Base-by-base conservation (phyloP, 2,329 filamentous ascomycete species). In the Botrytis sinoallii region DNA sequence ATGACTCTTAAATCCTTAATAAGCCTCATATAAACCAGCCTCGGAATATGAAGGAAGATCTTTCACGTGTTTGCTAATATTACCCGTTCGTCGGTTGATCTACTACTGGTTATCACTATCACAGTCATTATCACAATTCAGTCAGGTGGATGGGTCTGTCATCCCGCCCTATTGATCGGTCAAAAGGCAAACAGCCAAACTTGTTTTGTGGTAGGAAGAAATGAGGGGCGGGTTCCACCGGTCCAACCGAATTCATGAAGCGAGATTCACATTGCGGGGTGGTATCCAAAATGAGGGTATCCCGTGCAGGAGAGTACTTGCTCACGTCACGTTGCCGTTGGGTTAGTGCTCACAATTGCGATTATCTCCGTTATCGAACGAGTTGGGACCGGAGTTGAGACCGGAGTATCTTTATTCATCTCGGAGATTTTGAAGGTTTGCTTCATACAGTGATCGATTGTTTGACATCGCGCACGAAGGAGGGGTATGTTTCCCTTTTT, bases 111-210 rank as follows among this genome's bases (percentile, higher is more conserved):
- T 32, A 68, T 68, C 25, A 68, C 65, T 32, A 42, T 68, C 66
- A 57, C 66, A 22, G 22, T 67, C 65, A 57, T 48, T 42, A 32
- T 68, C 66, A 68, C 38, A 68, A 68, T 57, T 9, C 20, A 29
- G 35, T 68, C 66, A 68, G 66, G 35, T 68, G 66, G 48, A 42
- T 42, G n/a, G 32, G n/a, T 57, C 66, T 68, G n/a, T 68, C 35
- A 42, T n/a, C 48, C 66, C 48, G 5, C 48, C 66, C 40, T 44
- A 68, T 68, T 12, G 20, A 42, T 68, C 48, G 66, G 48, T 57
- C 48, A 48, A 57, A 57, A 68, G 66, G 66, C 48, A 67, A 44
- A 68, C 25, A n/a, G 38, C 40, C 18, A 68, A 57, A 42, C 35
- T 42, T 57, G n/a, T 32, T 68, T 68, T 57, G 66, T 55, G n/a